Evolutionary conservation across 768 basidiomycete genomes (phyloP).

Genomic region (Clitopilus passeckerianus): DNA sequence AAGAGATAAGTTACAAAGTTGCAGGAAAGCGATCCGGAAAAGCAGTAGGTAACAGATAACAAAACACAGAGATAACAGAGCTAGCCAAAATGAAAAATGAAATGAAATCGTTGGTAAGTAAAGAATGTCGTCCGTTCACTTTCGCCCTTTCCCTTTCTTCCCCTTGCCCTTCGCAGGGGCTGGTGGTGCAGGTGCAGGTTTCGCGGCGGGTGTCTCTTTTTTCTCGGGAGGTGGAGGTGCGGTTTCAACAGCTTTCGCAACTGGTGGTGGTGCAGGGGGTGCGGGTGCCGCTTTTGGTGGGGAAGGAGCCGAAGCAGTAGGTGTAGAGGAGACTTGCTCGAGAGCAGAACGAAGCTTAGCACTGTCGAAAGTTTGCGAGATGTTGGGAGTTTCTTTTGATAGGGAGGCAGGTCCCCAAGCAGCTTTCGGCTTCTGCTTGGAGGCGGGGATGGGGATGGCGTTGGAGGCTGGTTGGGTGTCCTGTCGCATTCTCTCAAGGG

Average conservation of each 20-base stretch:
- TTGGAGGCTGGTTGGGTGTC: neutral
- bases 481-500: neutral
- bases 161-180: conserved; percentile 11
- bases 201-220: conserved; percentile 8
- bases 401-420: conserved; percentile 5
- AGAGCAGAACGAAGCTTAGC: conserved; percentile 12
- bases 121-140: conserved; percentile 1
- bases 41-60: conserved; percentile 2
- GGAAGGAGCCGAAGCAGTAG: conserved; percentile 1
- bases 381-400: conserved; percentile 4
- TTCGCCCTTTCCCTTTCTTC: conserved; percentile 15
- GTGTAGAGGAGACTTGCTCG: conserved; percentile 5
- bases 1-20: neutral
- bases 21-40: neutral
- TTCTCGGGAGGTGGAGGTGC: conserved; percentile 8
- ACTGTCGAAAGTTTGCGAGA: conserved; percentile 10
- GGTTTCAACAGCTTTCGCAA: neutral
- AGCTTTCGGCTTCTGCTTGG: neutral
- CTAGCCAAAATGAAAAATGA: conserved; percentile 2
- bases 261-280: neutral
- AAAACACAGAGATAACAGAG: conserved; percentile 13
- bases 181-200: conserved; percentile 8
- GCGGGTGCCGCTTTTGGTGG: conserved; percentile 2
- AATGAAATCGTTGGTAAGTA: conserved; percentile 1
- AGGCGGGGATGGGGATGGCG: neutral